Base-by-base conservation (phyloP, 1,284 basidiomycete species). In the Salmacisia buchloeana region DNA sequence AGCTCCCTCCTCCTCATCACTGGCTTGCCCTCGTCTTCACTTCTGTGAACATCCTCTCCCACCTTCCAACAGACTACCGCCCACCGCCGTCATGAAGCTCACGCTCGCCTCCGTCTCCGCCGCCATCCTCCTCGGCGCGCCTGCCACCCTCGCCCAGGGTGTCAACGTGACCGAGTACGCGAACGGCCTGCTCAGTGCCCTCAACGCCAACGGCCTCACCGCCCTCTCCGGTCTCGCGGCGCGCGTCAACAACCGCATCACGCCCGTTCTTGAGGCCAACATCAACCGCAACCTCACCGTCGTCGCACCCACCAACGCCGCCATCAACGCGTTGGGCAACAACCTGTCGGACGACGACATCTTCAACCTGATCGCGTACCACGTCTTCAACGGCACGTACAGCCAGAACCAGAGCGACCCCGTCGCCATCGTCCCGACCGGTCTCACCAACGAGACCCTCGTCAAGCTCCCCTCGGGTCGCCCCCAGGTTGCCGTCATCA, bases 401-500 rank as follows among this genome's bases (percentile, higher is more conserved):
- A 69, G 66, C 33, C 73, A 81, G 62, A 80, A 80, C 15, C 27
- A 31, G 31, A 31, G 27, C 49, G 49, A 54, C 29, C 18, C 49
- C 10, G 21, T n/a, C 49, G 49, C 34, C 25, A 81, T 90, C 60
- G 86, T 86, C 2, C 83, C 86, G 43, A 88, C 88, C 0, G 81
- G 87, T 15, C 62, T 89, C 56, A 84, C 83, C 56, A 82, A 84
- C 43, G 66, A 49, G 10, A n/a, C 49, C 27, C 18, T 39, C 35
- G 70, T 71, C 25, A 36, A 18, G 10, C 70, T 73, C 5, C 66
- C 68, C 1, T 41, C 49, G 43, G 64, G 66, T 63, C 67, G 69
- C 58, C 81, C 82, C 10, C 88, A 89, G 70, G 89, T 88, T 6
- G 79, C 90, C 12, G 85, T 85, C 0, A 87, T 82, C 60, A 83